Base-by-base conservation (phyloP, 352 stramenopile genomes). In the Proteromonas lacertae region DNA sequence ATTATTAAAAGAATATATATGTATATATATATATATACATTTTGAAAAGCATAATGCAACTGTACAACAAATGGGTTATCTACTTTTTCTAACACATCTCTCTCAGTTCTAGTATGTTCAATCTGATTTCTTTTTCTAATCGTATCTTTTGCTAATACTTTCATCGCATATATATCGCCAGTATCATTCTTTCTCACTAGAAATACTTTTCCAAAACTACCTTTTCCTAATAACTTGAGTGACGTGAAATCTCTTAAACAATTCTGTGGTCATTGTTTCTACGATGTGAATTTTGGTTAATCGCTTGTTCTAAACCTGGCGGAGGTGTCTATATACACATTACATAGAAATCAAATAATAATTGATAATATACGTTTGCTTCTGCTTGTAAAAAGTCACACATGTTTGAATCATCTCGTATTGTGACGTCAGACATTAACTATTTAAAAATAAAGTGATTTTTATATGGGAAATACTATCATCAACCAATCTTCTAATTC, bases 51-150 rank as follows among this genome's bases (percentile, higher is more conserved):
- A 46, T 72, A 83, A 4, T 59, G 62, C 16, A 87, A 48, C 3
- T 52, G 48, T 14, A 70, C 64, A 30, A 87, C 77, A 51, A 83
- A 84, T 5, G 71, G 70, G 31, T 83, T 80, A 29, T 74, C 69
- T 28, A 93, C 74, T 47, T 91, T 91, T 19, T 74, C 79, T 7
- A 96, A 59, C 21, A 95, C 81, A 44, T 78, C 79, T 13, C 81
- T 62, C 61, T 95, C 84, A 17, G 80, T 93, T 47, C 77, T 86
- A n/a, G 80, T 94, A 56, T 96, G 82, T 55, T 95, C 81, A 20
- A 94, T 72, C 56, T 95, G 80, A 48, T 97, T 94, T 33, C 80
- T 63, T 48, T 90, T 91, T 50, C 93, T 89, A 42, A 97, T 92
- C 46, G 91, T 90, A 40, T 92, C 76, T 57, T 97, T 97, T 32